Percentiles rank a stretch among this genome's conserved stretches.
Evolutionary conservation across 2,329 filamentous ascomycete genomes (phyloP).

Genomic region (Penicillium crustosum): DNA sequence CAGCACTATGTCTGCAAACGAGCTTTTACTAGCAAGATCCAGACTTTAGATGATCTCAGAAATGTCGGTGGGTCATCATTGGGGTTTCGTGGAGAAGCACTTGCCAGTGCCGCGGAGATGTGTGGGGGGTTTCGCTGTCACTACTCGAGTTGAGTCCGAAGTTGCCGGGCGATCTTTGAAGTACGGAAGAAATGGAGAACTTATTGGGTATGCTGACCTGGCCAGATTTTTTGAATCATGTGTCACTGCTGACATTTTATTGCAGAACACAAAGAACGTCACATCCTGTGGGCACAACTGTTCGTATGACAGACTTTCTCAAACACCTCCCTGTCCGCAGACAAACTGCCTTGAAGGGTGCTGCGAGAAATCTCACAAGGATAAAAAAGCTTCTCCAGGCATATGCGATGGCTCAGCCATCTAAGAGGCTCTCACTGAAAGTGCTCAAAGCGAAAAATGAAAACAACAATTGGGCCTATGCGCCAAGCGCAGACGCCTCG

Average conservation of each 20-base stretch:
- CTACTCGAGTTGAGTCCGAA: slow-evolving; percentile 59
- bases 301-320: slow-evolving; percentile 58
- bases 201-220: slow-evolving; percentile 42
- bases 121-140: slow-evolving; percentile 53
- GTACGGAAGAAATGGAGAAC: slow-evolving; percentile 52
- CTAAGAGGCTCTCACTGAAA: slow-evolving; percentile 56
- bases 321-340: slow-evolving; percentile 60
- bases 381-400: slow-evolving; percentile 57
- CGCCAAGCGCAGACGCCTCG: slow-evolving; percentile 50
- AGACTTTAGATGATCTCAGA: slow-evolving; percentile 55
- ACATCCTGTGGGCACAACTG: slow-evolving; percentile 61
- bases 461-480: slow-evolving; percentile 61
- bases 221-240: neutral
- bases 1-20: slow-evolving; percentile 56
- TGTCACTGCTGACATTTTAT: neutral
- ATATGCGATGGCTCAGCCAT: slow-evolving; percentile 60
- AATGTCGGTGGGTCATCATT: slow-evolving; percentile 57
- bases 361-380: slow-evolving; percentile 50
- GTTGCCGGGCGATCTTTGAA: slow-evolving; percentile 53
- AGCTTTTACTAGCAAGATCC: slow-evolving; percentile 65
- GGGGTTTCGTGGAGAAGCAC: slow-evolving; percentile 65
- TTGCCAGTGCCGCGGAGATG: slow-evolving; percentile 62
- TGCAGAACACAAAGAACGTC: slow-evolving; percentile 45
- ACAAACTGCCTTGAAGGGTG: slow-evolving; percentile 54
- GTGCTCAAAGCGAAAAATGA: slow-evolving; percentile 61